phyloP scores from a whole-genome alignment of 805 yeast species.

The Saccharomycopsis sp. region DNA sequence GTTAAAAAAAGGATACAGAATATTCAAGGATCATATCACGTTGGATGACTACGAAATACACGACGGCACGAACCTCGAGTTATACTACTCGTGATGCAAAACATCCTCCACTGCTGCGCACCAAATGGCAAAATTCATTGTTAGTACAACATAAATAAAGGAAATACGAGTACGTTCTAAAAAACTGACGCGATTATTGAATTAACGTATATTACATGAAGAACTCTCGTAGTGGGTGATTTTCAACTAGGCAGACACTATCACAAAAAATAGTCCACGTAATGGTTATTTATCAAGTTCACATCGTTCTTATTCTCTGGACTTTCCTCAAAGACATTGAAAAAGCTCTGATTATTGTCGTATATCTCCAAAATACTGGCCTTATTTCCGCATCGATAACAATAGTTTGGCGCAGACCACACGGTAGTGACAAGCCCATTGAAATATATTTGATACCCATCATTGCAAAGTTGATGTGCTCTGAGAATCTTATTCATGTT shows the following conservation, averaged over 20 bases:
- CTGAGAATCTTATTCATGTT: slow-evolving; percentile 74
- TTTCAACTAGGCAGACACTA: too few relatives aligned
- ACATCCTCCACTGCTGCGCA: background rate
- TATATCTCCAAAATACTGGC: slow-evolving; percentile 93
- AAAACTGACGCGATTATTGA: too few relatives aligned
- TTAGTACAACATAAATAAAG: too few relatives aligned
- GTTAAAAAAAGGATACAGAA: slow-evolving; percentile 78
- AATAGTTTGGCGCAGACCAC: slow-evolving; percentile 98
- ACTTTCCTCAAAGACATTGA: slow-evolving; percentile 95
- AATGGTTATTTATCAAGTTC: slow-evolving; percentile 18
- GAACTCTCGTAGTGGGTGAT: too few relatives aligned
- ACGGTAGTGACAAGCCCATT: slow-evolving; percentile 89
- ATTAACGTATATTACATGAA: too few relatives aligned
- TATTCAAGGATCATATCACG: slow-evolving; percentile 82
- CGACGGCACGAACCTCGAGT: slow-evolving; percentile 79
- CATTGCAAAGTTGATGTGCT: slow-evolving; percentile 96
- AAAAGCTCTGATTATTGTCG: slow-evolving; percentile 58
- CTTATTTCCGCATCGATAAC: slow-evolving; percentile 93
- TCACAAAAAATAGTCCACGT: slow-evolving; percentile 36
- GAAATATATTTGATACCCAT: slow-evolving; percentile 90
- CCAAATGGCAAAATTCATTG: background rate
- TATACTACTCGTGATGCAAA: slow-evolving; percentile 60
- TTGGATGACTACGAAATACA: slow-evolving; percentile 94
- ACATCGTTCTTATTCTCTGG: slow-evolving; percentile 71
- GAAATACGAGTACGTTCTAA: background rate